These are phyloP conservation scores for Cordyceps farinosa DNA, from an alignment of 2,329 filamentous ascomycete genomes.

Conservation along the genomic window DNA sequence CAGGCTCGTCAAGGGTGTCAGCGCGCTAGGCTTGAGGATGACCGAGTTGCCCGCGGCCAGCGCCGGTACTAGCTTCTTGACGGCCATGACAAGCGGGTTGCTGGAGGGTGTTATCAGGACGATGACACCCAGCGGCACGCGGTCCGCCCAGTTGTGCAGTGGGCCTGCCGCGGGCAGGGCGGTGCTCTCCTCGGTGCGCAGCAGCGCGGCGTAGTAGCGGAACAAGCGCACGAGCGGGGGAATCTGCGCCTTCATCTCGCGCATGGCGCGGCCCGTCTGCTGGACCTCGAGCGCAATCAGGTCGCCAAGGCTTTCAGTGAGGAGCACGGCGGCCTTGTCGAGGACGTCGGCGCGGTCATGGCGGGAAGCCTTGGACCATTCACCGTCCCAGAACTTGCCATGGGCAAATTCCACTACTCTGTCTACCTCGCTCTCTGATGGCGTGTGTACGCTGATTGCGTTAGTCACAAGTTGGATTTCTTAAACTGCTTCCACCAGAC, in stretches of 20 bases:
- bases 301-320: conserved; percentile 48
- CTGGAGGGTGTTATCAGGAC: conserved; percentile 57
- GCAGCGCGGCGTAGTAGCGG: conserved; percentile 64
- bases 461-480: not conserved
- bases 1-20: conserved; percentile 60
- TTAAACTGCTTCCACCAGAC: no score
- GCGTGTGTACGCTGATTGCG: conserved; percentile 4
- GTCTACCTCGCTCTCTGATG: conserved; percentile 14
- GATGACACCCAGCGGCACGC: conserved; percentile 55
- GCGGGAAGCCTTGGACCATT: conserved; percentile 60
- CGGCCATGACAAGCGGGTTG: conserved; percentile 54
- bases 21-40: conserved; percentile 60
- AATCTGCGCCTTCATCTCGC: conserved; percentile 69
- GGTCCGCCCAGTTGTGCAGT: conserved; percentile 54
- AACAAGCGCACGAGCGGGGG: conserved; percentile 66
- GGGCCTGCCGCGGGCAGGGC: conserved; percentile 63
- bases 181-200: conserved; percentile 63
- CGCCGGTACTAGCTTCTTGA: conserved; percentile 47
- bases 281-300: conserved; percentile 62
- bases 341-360: conserved; percentile 60
- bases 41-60: conserved; percentile 58
- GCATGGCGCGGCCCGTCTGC: conserved; percentile 65
- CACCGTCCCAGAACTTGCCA: conserved; percentile 58
- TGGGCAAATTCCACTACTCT: conserved; percentile 1
- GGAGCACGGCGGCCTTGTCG: conserved; percentile 54